Percentiles rank a stretch among this genome's conserved stretches.
Evolutionary conservation across 2,329 filamentous ascomycete species (phyloP).

Genomic region (Incumbomyces delicatus): DNA sequence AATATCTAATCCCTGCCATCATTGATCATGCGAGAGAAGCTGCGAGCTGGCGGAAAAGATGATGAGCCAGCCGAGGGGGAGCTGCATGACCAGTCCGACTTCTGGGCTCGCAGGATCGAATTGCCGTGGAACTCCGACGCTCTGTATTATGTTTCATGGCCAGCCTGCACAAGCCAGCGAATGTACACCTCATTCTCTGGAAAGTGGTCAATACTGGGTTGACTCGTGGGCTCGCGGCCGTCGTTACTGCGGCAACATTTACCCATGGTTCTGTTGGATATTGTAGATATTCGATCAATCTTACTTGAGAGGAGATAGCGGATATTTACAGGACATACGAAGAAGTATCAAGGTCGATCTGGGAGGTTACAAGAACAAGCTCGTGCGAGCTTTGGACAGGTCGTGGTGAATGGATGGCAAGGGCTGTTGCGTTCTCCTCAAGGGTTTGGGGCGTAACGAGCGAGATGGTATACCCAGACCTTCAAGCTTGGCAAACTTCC

Average conservation of each 20-base stretch:
- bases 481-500: no score
- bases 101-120: slow-evolving; percentile 55
- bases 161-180: slow-evolving; percentile 64
- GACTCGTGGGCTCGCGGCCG: not conserved
- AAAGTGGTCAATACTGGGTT: slow-evolving; percentile 64
- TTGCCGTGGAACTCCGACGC: slow-evolving; percentile 60
- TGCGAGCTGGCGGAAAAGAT: slow-evolving; percentile 54
- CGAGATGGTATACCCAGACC: no score
- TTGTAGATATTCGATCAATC: no score
- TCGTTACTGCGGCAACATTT: slow-evolving; percentile 41
- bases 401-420: no score
- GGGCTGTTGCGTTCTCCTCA: no score
- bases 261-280: slow-evolving; percentile 23
- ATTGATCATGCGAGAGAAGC: slow-evolving; percentile 57
- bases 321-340: no score
- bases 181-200: slow-evolving; percentile 63
- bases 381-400: no score
- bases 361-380: slow-evolving; percentile 61
- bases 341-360: slow-evolving; percentile 35
- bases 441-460: no score
- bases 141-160: slow-evolving; percentile 66
- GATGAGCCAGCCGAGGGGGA: slow-evolving; percentile 41
- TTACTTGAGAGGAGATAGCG: no score
- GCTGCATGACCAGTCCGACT: slow-evolving; percentile 58
- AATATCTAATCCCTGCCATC: slow-evolving; percentile 60